phyloP scores from a whole-genome alignment of 345 rosid genomes.

The Rhizophora mangle region DNA sequence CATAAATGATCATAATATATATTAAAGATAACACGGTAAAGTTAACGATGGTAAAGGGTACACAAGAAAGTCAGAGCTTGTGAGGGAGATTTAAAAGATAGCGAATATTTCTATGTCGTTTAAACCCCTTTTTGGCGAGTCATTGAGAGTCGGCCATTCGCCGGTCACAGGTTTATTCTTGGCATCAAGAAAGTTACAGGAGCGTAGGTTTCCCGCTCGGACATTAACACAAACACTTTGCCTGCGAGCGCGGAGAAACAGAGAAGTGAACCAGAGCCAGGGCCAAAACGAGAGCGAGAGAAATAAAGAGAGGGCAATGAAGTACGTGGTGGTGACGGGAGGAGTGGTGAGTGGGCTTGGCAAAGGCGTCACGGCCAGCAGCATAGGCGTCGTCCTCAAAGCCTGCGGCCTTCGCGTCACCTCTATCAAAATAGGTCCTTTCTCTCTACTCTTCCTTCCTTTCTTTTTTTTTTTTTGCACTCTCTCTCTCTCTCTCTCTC shows the following conservation, averaged over 20 bases:
- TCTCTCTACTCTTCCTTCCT: not conserved
- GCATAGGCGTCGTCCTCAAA: conserved; percentile 92
- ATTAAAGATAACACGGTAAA: too few relatives aligned
- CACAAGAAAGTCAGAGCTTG: too few relatives aligned
- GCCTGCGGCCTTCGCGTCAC: conserved; percentile 95
- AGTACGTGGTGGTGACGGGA: conserved; percentile 90
- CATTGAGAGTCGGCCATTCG: conserved; percentile 2
- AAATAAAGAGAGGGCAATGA: conserved; percentile 41
- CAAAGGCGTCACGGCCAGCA: conserved; percentile 96
- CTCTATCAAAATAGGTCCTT: conserved; percentile 88
- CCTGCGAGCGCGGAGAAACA: conserved; percentile 13
- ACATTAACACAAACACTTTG: conserved; percentile 44
- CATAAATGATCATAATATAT: too few relatives aligned
- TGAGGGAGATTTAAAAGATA: too few relatives aligned
- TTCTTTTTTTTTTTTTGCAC: not conserved
- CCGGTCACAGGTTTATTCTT: conserved; percentile 14
- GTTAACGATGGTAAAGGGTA: too few relatives aligned
- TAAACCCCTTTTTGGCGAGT: conserved; percentile 5
- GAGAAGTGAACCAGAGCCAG: not conserved
- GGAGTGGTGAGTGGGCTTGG: conserved; percentile 99
- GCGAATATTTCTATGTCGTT: not conserved
- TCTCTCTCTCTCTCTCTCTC: not conserved
- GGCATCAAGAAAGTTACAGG: not conserved
- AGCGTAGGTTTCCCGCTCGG: conserved; percentile 32
- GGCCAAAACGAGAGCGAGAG: not conserved